Evolutionary conservation across 2,329 filamentous ascomycete genomes (phyloP).

Genomic region (Colletotrichum navitas): DNA sequence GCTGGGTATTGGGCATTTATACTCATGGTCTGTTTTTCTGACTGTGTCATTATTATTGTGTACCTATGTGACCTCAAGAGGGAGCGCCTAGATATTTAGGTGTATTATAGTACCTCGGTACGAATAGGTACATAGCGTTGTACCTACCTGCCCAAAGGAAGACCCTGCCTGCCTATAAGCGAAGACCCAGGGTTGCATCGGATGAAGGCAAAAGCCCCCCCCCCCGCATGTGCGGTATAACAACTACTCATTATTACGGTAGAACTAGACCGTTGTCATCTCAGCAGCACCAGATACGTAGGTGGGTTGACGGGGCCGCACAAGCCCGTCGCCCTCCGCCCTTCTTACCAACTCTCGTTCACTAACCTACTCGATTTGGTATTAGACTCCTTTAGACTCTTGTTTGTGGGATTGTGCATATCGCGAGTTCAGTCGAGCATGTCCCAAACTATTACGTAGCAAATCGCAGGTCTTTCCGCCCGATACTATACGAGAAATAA

Average conservation of each 20-base stretch:
- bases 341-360: not conserved
- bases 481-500: not conserved
- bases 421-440: not conserved
- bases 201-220: not conserved
- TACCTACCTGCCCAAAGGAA: not conserved
- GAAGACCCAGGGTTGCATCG: constrained; percentile 5
- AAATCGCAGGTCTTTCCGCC: not conserved
- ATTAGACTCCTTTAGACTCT: not conserved
- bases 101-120: too few species aligned
- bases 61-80: too few species aligned
- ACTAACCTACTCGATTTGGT: not conserved
- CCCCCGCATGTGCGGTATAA: not conserved
- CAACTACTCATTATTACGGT: too few species aligned
- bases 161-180: constrained; percentile 9
- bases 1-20: too few species aligned
- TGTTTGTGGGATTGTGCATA: not conserved
- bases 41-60: too few species aligned
- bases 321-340: constrained; percentile 6
- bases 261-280: constrained; percentile 2
- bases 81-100: not conserved
- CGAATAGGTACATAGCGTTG: not conserved
- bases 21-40: too few species aligned
- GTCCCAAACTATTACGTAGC: not conserved
- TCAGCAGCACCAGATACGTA: not conserved
- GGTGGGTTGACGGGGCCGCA: constrained; percentile 16